Base-by-base conservation (phyloP, 108 stramenopile species). In the Asterionellopsis glacialis region DNA sequence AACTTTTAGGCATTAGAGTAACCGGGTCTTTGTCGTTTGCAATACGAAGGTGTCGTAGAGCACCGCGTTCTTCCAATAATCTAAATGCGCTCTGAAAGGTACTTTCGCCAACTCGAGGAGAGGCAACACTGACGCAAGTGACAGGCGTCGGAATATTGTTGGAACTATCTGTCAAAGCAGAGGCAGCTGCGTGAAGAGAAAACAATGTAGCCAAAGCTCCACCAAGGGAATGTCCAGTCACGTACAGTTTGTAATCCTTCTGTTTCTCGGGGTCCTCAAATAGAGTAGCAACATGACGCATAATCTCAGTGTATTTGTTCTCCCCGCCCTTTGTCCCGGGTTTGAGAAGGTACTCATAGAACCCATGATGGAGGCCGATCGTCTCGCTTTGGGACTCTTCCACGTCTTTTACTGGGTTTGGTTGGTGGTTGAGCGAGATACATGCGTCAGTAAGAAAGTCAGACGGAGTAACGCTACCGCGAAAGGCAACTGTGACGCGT, bases 11-110 rank as follows among this genome's bases (percentile, higher is more conserved):
- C 47, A 48, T 51, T 12, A 47, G 33, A 4, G 80, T 78, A 2
- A 78, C 73, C 0, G 77, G 77, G 64, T 80, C 79, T 57, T 51
- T 67, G 25, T 76, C 75, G 50, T 80, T 80, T 43, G 72, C 75
- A 51, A 80, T 74, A 4, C 79, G 67, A 16, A 80, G 48, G 27
- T 76, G 75, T 0, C 79, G 75, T 1, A 80, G 42, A 59, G 66
- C 68, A 0, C 75, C 75, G 41, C 54, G 61, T 45, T 72, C 68
- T 50, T 80, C 79, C 55, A 73, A 14, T 26, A 24, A 57, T 24
- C 49, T 42, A 55, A 57, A 42, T 22, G 42, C 25, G 1, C 15
- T 41, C 55, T 22, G 53, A 43, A 55, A 24, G 40, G 33, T 4
- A 27, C 9, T 16, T 15, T 55, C 45, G 3, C 52, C 52, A 4